Evolutionary conservation across 306 rosid species (phyloP), one percentile per base, ranked within the genome.

Genomic region (Comarum palustre): DNA sequence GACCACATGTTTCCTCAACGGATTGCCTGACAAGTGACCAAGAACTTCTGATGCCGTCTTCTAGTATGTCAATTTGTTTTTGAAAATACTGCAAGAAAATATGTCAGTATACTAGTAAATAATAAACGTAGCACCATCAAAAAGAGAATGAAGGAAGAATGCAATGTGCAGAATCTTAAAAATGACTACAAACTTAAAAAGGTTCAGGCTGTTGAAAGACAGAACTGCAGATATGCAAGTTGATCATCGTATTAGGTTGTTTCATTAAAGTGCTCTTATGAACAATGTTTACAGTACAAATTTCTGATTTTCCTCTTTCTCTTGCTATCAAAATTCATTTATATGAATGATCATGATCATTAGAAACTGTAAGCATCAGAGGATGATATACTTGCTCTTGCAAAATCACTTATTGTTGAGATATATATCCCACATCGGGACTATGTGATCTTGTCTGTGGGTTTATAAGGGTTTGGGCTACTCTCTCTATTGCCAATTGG

Each of bases 71-170:
- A 34, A 81, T 79, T 61, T 86, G 90, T 60, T 81, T 83, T 60
- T 74, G 80, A 70, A 86, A 81, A 75, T 79, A 86, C 90, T 86
- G 84, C 90, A 79, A 54, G 38, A 59, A 58, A 66, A 77, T 75
- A 19, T 32, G 14, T 38, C 48, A 70, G 34, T n/a, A 39, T 31
- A 46, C n/a, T 68, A 51, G 20, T 69, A n/a, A 69, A 48, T 7
- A 70, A 36, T 6, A 20, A 52, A 70, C 3, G 20, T 71, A 55
- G 36, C 39, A 54, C 59, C 43, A 36, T 63, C 6, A 9, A 19
- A 36, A 63, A 36, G 43, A 31, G 65, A 60, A 42, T n/a, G 42
- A 36, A 19, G 25, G 20, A 19, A 61, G 25, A 19, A 38, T 31
- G 27, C 46, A 36, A 36, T 8, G 46, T 9, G 10, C 38, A 51